Evolutionary conservation across 2,329 filamentous ascomycete genomes (phyloP), one percentile per base, ranked within the genome.

Genomic region (Aciculosporium take): DNA sequence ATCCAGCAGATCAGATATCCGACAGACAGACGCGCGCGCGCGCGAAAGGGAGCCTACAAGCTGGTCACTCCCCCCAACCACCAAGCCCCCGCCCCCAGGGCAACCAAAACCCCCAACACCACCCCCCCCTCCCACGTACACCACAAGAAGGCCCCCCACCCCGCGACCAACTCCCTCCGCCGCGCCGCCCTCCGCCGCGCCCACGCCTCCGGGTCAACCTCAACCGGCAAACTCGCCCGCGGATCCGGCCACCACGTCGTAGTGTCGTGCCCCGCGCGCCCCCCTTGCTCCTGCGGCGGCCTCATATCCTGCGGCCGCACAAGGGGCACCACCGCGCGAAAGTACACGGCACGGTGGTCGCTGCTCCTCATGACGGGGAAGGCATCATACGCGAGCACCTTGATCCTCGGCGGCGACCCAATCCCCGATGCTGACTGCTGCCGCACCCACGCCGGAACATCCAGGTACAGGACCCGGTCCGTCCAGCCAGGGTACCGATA

Each of bases 401-500:
- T 56, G 28, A 76, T 62, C 27, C 53, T 51, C 13, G 18, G 13
- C 8, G 51, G 51, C 4, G 47, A 41, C 36, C 54, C 12, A 48
- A 44, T 15, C 41, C 42, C 18, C 40, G 48, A 57, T 53, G 60
- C 60, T 39, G 48, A 57, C 53, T 59, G 4, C 31, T 7, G n/a
- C 10, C 4, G 59, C 30, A 68, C 55, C 70, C 72, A 78, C 18
- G 59, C 58, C 17, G 72, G 76, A 18, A 71, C 62, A 39, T 81
- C 74, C 3, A 89, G 67, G 59, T 79, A 96, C 17, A 96, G 66
- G 17, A 96, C 80, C 3, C 91, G 77, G 60, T 96, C 91, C 53
- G 87, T 94, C 91, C 89, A 96, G 53, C 81, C 80, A 1, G 91
- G 88, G 71, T 84, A 93, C 35, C 91, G 79, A 57, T 93, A 84